A percentile compares a stretch with the other conserved stretches of the same genome.
These are phyloP conservation scores for Leptodermis oblonga DNA, from an alignment of 257 asterid genomes.

Conservation along the genomic window DNA sequence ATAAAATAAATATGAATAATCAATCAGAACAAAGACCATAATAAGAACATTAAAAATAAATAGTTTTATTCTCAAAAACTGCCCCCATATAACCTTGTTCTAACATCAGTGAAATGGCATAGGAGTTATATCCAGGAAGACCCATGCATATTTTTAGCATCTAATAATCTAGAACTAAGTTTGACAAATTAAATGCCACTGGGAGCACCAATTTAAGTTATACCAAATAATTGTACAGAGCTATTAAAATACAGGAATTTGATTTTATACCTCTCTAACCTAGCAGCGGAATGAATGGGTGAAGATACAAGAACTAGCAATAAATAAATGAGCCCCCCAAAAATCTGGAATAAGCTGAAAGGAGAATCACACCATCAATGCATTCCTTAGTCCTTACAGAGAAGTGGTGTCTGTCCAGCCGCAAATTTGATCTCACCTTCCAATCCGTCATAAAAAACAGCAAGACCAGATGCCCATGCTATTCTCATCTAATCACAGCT, in stretches of 20 bases:
- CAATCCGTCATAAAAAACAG: neutral
- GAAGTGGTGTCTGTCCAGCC: too few relatives aligned
- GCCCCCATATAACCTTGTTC: too few relatives aligned
- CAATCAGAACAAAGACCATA: neutral
- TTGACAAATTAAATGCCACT: neutral
- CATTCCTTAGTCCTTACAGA: too few relatives aligned
- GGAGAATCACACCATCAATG: neutral
- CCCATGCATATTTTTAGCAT: neutral
- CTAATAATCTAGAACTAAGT: conserved; percentile 2
- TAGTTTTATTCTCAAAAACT: conserved; percentile 6
- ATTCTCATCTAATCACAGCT: too few relatives aligned
- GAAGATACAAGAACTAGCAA: conserved; percentile 8
- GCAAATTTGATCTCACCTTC: conserved; percentile 2
- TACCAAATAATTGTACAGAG: conserved; percentile 15
- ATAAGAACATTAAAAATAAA: neutral
- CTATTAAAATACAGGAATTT: conserved; percentile 10
- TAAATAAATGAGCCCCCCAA: neutral
- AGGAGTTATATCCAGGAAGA: neutral
- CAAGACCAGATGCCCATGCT: too few relatives aligned
- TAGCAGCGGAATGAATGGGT: conserved; percentile 12
- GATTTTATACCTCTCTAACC: conserved; percentile 9
- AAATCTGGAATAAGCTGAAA: conserved; percentile 8
- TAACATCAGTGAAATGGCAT: neutral
- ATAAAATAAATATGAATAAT: neutral
- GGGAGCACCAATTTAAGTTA: conserved; percentile 4